Evolutionary conservation across 2,329 filamentous ascomycete genomes (phyloP), one percentile per base, ranked within the genome.

Genomic region (Meredithiella fracta): DNA sequence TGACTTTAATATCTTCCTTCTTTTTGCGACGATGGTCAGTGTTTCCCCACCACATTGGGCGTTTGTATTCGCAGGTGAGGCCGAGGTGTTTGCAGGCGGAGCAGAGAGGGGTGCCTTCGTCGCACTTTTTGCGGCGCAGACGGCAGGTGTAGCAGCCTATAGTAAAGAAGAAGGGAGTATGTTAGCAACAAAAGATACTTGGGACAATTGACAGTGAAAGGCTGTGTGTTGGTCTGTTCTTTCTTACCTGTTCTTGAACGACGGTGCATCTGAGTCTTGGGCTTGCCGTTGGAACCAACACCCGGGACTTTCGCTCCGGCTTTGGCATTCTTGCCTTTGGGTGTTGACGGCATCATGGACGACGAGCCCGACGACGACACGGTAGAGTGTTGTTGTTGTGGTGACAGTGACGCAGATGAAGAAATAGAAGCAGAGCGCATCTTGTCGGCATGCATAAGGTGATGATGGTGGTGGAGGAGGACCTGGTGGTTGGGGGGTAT

Each of bases 31-130:
- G 78, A 65, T 85, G 81, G 61, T 95, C 89, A 65, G 86, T 85
- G 75, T 92, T 96, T 71, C 84, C 86, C 92, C 92, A 98, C 92
- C 92, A 98, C 71, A 86, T 80, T 38, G 92, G 92, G 66, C 90
- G 77, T 76, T 94, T 95, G 74, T 97, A 98, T 74, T 97, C 89
- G 73, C 92, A 98, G 64, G 78, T 76, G 57, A 98, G 77, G 55
- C 86, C 85, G 57, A 98, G 82, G 65, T 81, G 76, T 63, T 79
- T 81, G 75, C 80, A 83, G 59, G 80, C 80, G 15, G 77, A 76
- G 72, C 80, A 83, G 64, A 73, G 70, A 54, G 78, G 78, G 38
- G 73, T 70, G 60, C 77, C 78, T 67, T 83, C 80, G 64, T 83
- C 80, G 70, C 80, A 83, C 73, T 83, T 83, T 70, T 83, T 83